A percentile compares a stretch with the other conserved stretches of the same genome.
These are phyloP conservation scores for Pezicula neosporulosa DNA, from an alignment of 2,329 filamentous ascomycete genomes.

Conservation along the genomic window DNA sequence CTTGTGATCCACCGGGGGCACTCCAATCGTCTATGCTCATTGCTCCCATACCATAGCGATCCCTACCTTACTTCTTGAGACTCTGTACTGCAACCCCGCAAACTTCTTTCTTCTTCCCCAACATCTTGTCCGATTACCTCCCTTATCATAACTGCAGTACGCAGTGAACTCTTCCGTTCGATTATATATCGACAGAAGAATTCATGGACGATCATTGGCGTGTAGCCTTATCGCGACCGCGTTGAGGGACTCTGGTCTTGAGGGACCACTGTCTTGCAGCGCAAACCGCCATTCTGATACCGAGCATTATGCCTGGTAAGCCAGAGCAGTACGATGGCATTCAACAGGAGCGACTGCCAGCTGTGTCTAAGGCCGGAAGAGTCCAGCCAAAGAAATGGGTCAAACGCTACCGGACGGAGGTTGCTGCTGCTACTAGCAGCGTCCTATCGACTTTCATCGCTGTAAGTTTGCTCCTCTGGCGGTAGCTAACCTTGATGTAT, in stretches of 20 bases:
- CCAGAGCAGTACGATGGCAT: conserved; percentile 20
- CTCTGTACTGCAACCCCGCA: conserved; percentile 14
- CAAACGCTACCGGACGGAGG: conserved; percentile 77
- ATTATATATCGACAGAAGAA: conserved; percentile 24
- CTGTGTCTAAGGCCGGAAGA: conserved; percentile 8
- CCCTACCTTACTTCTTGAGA: conserved; percentile 3
- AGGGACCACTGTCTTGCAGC: conserved; percentile 42
- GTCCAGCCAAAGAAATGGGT: conserved; percentile 50
- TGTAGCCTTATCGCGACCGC: conserved; percentile 54
- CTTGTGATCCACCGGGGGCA: no score
- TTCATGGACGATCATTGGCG: conserved; percentile 53
- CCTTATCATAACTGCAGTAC: conserved; percentile 22
- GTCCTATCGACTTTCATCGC: conserved; percentile 74
- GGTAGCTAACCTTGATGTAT: not conserved
- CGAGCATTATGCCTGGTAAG: conserved; percentile 37
- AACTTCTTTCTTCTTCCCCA: conserved; percentile 2
- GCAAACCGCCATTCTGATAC: conserved; percentile 31
- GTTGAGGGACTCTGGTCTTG: conserved; percentile 56
- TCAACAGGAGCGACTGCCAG: conserved; percentile 9
- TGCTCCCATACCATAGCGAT: no score
- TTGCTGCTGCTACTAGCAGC: conserved; percentile 74
- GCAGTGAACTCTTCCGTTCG: conserved; percentile 18
- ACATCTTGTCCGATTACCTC: conserved; percentile 17
- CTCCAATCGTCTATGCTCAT: no score
- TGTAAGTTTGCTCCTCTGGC: conserved; percentile 32